Evolutionary conservation across 2,329 filamentous ascomycete genomes (phyloP).

Genomic region (Emericellopsis cladophorae): DNA sequence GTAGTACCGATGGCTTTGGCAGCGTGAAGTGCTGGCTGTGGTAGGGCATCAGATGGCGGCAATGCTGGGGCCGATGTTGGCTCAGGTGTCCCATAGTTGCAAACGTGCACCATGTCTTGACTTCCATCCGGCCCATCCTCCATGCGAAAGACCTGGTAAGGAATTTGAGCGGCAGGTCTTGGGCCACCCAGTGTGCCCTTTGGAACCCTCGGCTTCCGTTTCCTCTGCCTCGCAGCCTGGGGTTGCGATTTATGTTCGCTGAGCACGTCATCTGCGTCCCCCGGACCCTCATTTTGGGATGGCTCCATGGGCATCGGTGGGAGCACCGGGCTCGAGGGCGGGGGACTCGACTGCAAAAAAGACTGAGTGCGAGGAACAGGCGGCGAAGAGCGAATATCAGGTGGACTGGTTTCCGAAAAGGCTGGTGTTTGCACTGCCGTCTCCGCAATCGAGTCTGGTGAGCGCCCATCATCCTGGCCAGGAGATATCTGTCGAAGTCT

Average conservation of each 20-base stretch:
- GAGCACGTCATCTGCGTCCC: constrained; percentile 64
- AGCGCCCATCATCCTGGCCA: constrained; percentile 35
- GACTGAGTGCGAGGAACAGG: constrained; percentile 56
- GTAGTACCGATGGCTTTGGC: neutral
- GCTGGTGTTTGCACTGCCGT: constrained; percentile 31
- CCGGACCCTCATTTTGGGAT: constrained; percentile 67
- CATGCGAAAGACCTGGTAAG: constrained; percentile 27
- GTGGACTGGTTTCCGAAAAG: constrained; percentile 54
- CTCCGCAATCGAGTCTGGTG: constrained; percentile 33
- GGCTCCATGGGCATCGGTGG: constrained; percentile 48
- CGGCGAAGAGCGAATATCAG: constrained; percentile 80
- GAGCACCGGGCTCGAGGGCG: constrained; percentile 69
- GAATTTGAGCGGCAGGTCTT: too few species aligned
- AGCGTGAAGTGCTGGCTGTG: neutral
- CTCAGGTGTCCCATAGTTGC: constrained; percentile 17
- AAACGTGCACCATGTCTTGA: constrained; percentile 21
- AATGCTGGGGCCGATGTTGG: constrained; percentile 7
- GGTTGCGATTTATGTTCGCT: constrained; percentile 37
- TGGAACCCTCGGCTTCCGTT: too few species aligned
- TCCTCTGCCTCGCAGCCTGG: neutral
- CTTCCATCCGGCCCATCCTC: constrained; percentile 18
- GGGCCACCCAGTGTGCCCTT: too few species aligned
- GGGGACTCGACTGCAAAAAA: constrained; percentile 46
- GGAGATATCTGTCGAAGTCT: constrained; percentile 25
- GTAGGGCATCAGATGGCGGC: neutral